Percentiles rank a stretch among this genome's conserved stretches.
phyloP scores from a whole-genome alignment of 768 basidiomycete genomes.

The Omphalotus guepiniiformis region DNA sequence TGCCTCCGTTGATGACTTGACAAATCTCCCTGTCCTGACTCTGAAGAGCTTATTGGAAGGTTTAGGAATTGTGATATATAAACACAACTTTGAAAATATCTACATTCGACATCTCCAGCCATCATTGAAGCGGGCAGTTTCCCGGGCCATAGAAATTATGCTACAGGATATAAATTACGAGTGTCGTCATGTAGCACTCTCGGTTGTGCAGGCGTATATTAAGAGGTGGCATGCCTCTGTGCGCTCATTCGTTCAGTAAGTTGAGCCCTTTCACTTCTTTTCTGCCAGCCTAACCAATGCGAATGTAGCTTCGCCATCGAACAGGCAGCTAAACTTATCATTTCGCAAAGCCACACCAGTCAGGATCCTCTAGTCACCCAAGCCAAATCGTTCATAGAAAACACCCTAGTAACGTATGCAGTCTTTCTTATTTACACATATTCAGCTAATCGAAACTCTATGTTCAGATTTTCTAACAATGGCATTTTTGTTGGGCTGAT shows the following conservation, averaged over 20 bases:
- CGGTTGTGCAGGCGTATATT: slow-evolving; percentile 58
- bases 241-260: slow-evolving; percentile 52
- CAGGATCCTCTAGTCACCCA: slow-evolving; percentile 60
- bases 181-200: slow-evolving; percentile 59
- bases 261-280: slow-evolving; percentile 5
- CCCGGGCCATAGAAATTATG: slow-evolving; percentile 46
- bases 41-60: slow-evolving; percentile 61
- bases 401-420: slow-evolving; percentile 44
- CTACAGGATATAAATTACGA: slow-evolving; percentile 59
- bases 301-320: slow-evolving; percentile 48
- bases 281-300: background rate
- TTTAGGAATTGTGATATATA: slow-evolving; percentile 62
- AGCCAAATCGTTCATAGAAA: slow-evolving; percentile 50
- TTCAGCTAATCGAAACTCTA: background rate
- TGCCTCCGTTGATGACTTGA: slow-evolving; percentile 39
- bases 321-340: slow-evolving; percentile 42
- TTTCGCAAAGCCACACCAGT: slow-evolving; percentile 40
- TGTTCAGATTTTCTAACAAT: slow-evolving; percentile 48
- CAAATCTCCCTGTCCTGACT: slow-evolving; percentile 48
- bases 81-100: slow-evolving; percentile 63
- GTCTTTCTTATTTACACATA: slow-evolving; percentile 4
- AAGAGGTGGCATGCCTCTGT: slow-evolving; percentile 53
- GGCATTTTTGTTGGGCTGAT: slow-evolving; percentile 56
- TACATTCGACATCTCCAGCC: slow-evolving; percentile 52
- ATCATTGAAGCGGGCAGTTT: slow-evolving; percentile 47